A percentile compares a stretch with the other conserved stretches of the same genome.
Evolutionary conservation across 208 protist species (phyloP).

Genomic region (Trypanosoma avium): DNA sequence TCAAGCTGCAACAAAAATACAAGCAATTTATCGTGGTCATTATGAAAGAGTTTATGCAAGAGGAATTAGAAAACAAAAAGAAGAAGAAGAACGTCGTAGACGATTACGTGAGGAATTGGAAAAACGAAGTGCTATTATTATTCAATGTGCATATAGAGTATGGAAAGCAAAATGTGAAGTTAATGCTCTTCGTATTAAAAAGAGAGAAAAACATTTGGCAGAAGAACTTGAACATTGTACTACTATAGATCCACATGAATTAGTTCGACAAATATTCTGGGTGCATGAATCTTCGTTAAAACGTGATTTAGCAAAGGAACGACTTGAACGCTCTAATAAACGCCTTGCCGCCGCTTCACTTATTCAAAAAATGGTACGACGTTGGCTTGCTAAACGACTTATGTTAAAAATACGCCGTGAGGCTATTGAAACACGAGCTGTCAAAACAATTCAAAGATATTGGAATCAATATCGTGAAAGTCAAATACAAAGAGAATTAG

Average conservation of each 20-base stretch:
- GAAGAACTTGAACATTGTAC: constrained; percentile 49
- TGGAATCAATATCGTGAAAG: constrained; percentile 47
- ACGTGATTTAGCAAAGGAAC: constrained; percentile 38
- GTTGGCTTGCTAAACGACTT: constrained; percentile 18
- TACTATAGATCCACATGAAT: constrained; percentile 54
- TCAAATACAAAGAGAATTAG: constrained; percentile 26
- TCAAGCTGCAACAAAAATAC: constrained; percentile 63
- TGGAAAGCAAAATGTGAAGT: constrained; percentile 37
- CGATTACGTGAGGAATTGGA: constrained; percentile 40
- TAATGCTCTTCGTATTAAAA: constrained; percentile 25
- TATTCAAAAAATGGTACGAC: constrained; percentile 61
- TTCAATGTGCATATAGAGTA: constrained; percentile 70
- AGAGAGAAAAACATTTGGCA: constrained; percentile 42
- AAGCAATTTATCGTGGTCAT: constrained; percentile 74
- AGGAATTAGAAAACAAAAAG: constrained; percentile 45
- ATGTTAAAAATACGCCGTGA: constrained; percentile 9
- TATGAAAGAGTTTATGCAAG: constrained; percentile 75
- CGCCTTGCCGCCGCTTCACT: constrained; percentile 34
- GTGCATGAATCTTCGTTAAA: constrained; percentile 44
- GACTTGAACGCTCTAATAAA: constrained; percentile 22
- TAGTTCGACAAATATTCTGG: constrained; percentile 90
- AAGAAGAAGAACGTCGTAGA: constrained; percentile 35
- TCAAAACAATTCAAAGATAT: constrained; percentile 51
- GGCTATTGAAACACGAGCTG: constrained; percentile 6
- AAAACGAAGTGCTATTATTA: constrained; percentile 45